These are phyloP conservation scores for Borealophlyctis nickersoniae DNA, from an alignment of 192 early-diverging fungal genomes.

Conservation along the genomic window DNA sequence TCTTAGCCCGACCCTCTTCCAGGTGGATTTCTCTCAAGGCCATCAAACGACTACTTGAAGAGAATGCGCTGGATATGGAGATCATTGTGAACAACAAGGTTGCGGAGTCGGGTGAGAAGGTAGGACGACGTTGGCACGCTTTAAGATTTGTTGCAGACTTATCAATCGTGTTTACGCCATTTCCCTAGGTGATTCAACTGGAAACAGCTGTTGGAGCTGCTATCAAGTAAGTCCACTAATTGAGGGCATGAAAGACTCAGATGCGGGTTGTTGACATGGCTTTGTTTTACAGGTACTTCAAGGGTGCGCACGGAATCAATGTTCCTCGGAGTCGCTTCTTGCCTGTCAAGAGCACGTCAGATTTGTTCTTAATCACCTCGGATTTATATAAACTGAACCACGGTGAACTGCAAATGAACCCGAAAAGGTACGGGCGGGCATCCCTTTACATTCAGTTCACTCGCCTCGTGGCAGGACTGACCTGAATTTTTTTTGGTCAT, in stretches of 20 bases:
- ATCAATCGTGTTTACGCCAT: no score
- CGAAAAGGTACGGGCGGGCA: slow-evolving; percentile 60
- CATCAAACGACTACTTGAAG: slow-evolving; percentile 72
- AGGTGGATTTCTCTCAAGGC: slow-evolving; percentile 50
- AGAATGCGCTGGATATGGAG: slow-evolving; percentile 78
- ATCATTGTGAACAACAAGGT: slow-evolving; percentile 98
- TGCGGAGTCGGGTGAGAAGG: slow-evolving; percentile 84
- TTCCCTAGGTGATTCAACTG: slow-evolving; percentile 80
- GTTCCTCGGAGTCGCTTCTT: slow-evolving; percentile 97
- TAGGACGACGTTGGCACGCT: no score
- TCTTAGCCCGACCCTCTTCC: no score
- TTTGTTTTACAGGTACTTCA: no score
- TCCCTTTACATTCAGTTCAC: no score
- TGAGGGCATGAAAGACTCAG: no score
- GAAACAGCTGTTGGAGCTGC: slow-evolving; percentile 99
- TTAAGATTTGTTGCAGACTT: no score
- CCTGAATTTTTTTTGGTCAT: no score
- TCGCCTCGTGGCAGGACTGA: no score
- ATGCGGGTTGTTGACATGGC: no score
- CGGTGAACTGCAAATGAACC: slow-evolving; percentile 88
- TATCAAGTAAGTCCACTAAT: no score
- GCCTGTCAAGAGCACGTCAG: slow-evolving; percentile 97
- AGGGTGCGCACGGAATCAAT: slow-evolving; percentile 91
- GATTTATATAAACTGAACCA: slow-evolving; percentile 92
- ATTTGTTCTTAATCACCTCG: slow-evolving; percentile 94